Evolutionary conservation across 208 protist genomes (phyloP).

Genomic region (Trypanosoma platydactyli): DNA sequence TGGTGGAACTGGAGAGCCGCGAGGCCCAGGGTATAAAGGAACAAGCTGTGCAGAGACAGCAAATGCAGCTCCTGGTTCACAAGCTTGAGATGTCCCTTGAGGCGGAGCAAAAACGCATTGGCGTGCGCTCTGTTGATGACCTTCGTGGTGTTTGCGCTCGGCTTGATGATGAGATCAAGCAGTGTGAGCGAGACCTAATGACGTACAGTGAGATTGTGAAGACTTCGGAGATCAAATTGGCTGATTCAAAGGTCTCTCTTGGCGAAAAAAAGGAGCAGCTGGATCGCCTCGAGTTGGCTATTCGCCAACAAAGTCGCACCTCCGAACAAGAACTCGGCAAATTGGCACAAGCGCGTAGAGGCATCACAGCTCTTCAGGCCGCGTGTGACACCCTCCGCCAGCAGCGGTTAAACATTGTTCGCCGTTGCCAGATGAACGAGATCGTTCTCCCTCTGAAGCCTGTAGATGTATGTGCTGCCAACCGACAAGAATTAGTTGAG

Average conservation of each 20-base stretch:
- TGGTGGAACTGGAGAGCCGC: constrained; percentile 88
- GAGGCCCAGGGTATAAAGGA: constrained; percentile 46
- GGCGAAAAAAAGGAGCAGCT: constrained; percentile 46
- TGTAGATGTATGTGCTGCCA: constrained; percentile 34
- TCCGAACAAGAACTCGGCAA: constrained; percentile 56
- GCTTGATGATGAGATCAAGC: constrained; percentile 50
- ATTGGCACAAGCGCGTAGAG: constrained; percentile 64
- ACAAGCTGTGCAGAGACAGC: constrained; percentile 66
- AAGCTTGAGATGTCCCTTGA: constrained; percentile 78
- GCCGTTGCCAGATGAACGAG: constrained; percentile 87
- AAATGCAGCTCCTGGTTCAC: constrained; percentile 74
- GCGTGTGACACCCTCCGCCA: constrained; percentile 80
- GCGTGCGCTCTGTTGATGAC: constrained; percentile 38
- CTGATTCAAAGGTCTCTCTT: constrained; percentile 35
- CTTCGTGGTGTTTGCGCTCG: constrained; percentile 35
- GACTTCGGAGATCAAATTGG: constrained; percentile 48
- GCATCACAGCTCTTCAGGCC: constrained; percentile 65
- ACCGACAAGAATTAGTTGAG: constrained; percentile 36
- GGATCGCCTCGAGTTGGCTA: constrained; percentile 57
- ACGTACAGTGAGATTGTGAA: constrained; percentile 57
- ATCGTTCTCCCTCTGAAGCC: constrained; percentile 66
- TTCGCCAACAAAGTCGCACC: constrained; percentile 47
- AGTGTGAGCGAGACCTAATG: constrained; percentile 61
- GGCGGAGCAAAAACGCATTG: constrained; percentile 60
- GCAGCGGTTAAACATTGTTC: constrained; percentile 74